Percentiles rank a stretch among this genome's conserved stretches.
These are phyloP conservation scores for Anisodus acutangulus DNA, from an alignment of 257 asterid genomes.

Conservation along the genomic window DNA sequence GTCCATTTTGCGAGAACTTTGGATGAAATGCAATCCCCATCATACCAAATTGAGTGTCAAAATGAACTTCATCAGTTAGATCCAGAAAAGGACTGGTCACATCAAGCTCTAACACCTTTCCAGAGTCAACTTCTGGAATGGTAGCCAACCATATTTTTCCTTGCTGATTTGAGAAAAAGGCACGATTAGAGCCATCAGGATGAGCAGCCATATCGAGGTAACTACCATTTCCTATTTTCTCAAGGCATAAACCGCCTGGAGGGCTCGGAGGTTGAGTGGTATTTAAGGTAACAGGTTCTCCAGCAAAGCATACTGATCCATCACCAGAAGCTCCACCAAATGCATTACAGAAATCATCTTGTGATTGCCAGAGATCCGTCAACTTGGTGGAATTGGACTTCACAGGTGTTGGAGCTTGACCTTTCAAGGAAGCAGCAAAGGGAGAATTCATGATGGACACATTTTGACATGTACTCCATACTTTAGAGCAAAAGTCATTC, in stretches of 20 bases:
- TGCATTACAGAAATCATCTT: conserved; percentile 67
- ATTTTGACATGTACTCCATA: conserved; percentile 69
- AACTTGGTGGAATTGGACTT: conserved; percentile 58
- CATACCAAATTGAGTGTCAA: conserved; percentile 75
- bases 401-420: conserved; percentile 50
- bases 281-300: conserved; percentile 57
- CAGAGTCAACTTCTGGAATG: conserved; percentile 71
- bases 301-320: conserved; percentile 62
- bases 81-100: conserved; percentile 70
- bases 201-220: conserved; percentile 80
- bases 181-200: conserved; percentile 87
- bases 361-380: conserved; percentile 73
- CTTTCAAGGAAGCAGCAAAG: conserved; percentile 59
- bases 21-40: conserved; percentile 90
- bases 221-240: conserved; percentile 76
- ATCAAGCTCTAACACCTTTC: conserved; percentile 57
- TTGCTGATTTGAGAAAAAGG: conserved; percentile 78
- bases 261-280: conserved; percentile 49
- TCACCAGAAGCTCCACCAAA: conserved; percentile 70
- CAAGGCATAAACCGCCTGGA: conserved; percentile 79
- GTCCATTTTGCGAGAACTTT: conserved; percentile 63
- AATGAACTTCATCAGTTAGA: conserved; percentile 71
- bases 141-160: conserved; percentile 84
- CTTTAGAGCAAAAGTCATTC: conserved; percentile 65
- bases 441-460: conserved; percentile 67